Evolutionary conservation across 2,329 filamentous ascomycete species (phyloP).

Genomic region (Claviceps sorghi): DNA sequence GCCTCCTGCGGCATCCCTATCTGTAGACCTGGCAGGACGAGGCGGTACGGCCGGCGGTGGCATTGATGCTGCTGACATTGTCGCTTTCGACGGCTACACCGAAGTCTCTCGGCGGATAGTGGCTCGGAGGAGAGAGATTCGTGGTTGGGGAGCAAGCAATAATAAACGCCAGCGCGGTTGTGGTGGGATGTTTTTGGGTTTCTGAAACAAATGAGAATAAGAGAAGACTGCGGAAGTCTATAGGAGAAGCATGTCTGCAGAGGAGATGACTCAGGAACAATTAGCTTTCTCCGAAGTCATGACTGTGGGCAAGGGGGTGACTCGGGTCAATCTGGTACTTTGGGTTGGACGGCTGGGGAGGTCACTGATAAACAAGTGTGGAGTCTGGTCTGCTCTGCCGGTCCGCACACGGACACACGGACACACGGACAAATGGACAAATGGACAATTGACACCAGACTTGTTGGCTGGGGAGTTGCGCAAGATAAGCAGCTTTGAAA

Average conservation of each 20-base stretch:
- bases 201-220: background rate
- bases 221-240: background rate
- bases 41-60: slow-evolving; percentile 41
- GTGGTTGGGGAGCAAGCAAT: background rate
- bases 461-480: background rate
- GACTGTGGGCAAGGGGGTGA: background rate
- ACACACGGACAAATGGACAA: too few species aligned
- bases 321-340: background rate
- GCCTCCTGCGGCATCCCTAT: slow-evolving; percentile 24
- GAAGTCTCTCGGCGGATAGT: background rate
- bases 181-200: background rate
- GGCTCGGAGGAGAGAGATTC: too few species aligned
- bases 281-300: slow-evolving; percentile 1
- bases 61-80: slow-evolving; percentile 37
- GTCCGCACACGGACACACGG: too few species aligned
- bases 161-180: background rate
- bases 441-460: background rate
- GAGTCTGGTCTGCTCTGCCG: background rate
- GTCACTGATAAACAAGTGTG: slow-evolving; percentile 4
- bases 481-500: slow-evolving; percentile 4
- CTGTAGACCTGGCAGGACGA: slow-evolving; percentile 37
- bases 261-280: background rate
- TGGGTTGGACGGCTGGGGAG: background rate
- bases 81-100: slow-evolving; percentile 1
- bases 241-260: slow-evolving; percentile 1